Evolutionary conservation across 2,329 filamentous ascomycete species (phyloP).

Genomic region (Aspergillus ruber): DNA sequence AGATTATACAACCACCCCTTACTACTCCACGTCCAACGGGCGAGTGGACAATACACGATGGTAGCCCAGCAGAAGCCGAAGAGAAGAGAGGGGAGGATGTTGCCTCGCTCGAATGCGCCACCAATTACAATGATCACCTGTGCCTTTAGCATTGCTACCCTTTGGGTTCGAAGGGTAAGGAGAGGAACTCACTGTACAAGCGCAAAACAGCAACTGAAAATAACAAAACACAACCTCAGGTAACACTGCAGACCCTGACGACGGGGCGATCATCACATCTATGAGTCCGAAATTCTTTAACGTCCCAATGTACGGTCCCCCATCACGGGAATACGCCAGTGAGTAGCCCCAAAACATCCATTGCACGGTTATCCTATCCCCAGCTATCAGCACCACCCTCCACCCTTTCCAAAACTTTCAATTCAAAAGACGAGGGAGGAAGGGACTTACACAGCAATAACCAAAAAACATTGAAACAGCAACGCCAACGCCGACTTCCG

Average conservation of each 20-base stretch:
- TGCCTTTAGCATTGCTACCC: neutral
- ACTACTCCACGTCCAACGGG: constrained; percentile 72
- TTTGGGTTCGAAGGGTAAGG: neutral
- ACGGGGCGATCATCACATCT: constrained; percentile 55
- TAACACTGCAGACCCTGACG: constrained; percentile 50
- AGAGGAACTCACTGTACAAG: constrained; percentile 27
- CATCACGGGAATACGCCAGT: constrained; percentile 55
- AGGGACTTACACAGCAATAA: constrained; percentile 45
- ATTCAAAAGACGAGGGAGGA: neutral
- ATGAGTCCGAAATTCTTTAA: constrained; percentile 56
- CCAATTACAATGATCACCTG: constrained; percentile 60
- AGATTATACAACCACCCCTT: constrained; percentile 66
- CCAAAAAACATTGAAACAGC: constrained; percentile 57
- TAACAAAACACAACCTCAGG: constrained; percentile 62
- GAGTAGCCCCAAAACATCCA: constrained; percentile 64
- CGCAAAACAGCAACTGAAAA: constrained; percentile 59
- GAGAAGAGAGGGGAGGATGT: constrained; percentile 58
- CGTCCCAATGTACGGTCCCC: constrained; percentile 57
- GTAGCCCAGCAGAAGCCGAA: constrained; percentile 69
- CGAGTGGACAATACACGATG: constrained; percentile 66
- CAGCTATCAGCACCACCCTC: neutral
- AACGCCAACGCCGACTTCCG: constrained; percentile 57
- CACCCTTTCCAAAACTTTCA: neutral
- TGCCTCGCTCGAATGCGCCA: constrained; percentile 58
- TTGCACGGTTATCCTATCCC: constrained; percentile 35